These are phyloP conservation scores for Galeopsis tetrahit DNA, from an alignment of 257 asterid genomes.

Conservation along the genomic window DNA sequence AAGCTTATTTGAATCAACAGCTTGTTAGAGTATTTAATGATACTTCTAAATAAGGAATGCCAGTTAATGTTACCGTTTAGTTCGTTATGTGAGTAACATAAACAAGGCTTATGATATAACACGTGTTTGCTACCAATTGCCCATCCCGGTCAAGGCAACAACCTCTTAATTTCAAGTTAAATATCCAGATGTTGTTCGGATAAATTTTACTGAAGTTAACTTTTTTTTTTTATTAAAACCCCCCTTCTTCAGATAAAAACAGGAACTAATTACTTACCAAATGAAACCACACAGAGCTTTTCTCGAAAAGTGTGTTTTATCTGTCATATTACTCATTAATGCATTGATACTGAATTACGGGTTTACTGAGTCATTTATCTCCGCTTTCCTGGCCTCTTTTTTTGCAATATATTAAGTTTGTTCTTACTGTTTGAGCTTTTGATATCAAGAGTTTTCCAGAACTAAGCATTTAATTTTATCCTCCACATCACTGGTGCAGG, in stretches of 20 bases:
- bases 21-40: not conserved
- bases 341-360: slow-evolving; percentile 16
- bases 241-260: not conserved
- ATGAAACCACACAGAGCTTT: not conserved
- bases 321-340: not conserved
- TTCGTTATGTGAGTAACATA: not conserved
- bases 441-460: not conserved
- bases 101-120: not conserved
- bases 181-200: not conserved
- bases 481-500: slow-evolving; percentile 38
- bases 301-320: no score
- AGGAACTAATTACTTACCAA: no score
- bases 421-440: slow-evolving; percentile 19
- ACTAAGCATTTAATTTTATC: not conserved
- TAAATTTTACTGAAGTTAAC: no score
- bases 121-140: not conserved
- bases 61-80: not conserved
- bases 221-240: not conserved
- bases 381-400: not conserved
- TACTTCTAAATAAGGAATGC: not conserved
- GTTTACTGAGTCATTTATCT: not conserved
- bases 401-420: slow-evolving; percentile 4
- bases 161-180: no score
- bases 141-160: not conserved
- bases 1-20: not conserved